A percentile compares a stretch with the other conserved stretches of the same genome.
Evolutionary conservation across 129 eudicot genomes (phyloP).

Genomic region (Flaveria robusta): DNA sequence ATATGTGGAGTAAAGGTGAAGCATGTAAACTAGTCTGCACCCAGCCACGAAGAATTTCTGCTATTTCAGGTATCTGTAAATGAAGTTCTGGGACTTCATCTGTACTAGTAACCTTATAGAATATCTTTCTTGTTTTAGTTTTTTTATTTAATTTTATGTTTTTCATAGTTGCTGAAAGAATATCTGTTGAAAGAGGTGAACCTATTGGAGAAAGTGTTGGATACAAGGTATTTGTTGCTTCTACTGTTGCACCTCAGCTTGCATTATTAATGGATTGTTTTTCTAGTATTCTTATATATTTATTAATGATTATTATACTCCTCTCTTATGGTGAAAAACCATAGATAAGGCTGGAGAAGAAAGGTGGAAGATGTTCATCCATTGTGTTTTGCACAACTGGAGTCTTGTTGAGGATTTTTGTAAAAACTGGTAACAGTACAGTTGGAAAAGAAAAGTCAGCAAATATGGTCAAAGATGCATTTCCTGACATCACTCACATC

Average conservation of each 20-base stretch:
- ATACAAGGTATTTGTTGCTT: slow-evolving; percentile 63
- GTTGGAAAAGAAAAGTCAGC: slow-evolving; percentile 38
- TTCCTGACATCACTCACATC: slow-evolving; percentile 84
- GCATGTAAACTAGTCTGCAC: slow-evolving; percentile 91
- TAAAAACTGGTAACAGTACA: slow-evolving; percentile 48
- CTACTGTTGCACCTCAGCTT: background rate
- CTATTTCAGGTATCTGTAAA: slow-evolving; percentile 64
- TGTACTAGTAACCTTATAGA: slow-evolving; percentile 13
- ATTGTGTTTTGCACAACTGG: slow-evolving; percentile 97
- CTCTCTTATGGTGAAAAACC: slow-evolving; percentile 19
- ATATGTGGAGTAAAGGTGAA: slow-evolving; percentile 81
- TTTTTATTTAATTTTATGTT: slow-evolving; percentile 21
- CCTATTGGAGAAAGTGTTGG: slow-evolving; percentile 86
- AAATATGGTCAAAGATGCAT: slow-evolving; percentile 35
- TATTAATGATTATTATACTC: background rate
- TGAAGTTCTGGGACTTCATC: background rate
- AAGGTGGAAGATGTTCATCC: slow-evolving; percentile 90
- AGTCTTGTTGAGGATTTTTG: slow-evolving; percentile 76
- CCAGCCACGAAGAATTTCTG: slow-evolving; percentile 93
- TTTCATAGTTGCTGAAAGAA: slow-evolving; percentile 86
- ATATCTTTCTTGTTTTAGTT: background rate
- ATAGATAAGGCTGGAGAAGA: slow-evolving; percentile 88
- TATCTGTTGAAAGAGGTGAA: slow-evolving; percentile 93
- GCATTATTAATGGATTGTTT: slow-evolving; percentile 8
- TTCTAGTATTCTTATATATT: slow-evolving; percentile 1